phyloP scores from a whole-genome alignment of 1,284 basidiomycete species.

The Salmacisia buchloeana region DNA sequence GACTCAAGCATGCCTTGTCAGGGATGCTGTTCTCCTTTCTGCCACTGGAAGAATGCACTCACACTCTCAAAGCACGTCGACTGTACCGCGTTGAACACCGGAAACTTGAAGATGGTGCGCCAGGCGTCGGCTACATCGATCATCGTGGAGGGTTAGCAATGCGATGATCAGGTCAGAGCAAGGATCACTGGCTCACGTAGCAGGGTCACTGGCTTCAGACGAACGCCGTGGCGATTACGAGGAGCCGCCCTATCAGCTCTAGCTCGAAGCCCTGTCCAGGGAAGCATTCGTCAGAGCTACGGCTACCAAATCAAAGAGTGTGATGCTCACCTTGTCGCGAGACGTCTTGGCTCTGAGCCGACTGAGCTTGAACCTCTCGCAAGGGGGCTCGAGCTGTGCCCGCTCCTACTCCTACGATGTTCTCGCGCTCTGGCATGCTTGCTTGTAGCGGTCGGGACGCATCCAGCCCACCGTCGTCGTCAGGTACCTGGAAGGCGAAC shows the following conservation, averaged over 20 bases:
- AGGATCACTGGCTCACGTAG: neutral
- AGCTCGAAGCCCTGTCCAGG: neutral
- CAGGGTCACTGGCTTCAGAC: neutral
- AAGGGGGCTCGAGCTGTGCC: too few species aligned
- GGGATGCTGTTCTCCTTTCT: constrained; percentile 6
- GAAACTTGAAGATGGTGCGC: constrained; percentile 74
- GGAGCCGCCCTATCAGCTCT: neutral
- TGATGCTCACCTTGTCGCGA: too few species aligned
- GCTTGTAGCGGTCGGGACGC: too few species aligned
- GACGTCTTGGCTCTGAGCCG: too few species aligned
- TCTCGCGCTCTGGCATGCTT: too few species aligned
- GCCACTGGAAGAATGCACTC: constrained; percentile 28
- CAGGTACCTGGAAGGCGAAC: too few species aligned
- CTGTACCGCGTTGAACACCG: constrained; percentile 83
- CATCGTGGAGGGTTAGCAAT: too few species aligned
- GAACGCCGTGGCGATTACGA: neutral
- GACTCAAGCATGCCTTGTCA: neutral
- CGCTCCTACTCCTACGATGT: too few species aligned
- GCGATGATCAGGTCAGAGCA: too few species aligned
- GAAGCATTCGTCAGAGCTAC: neutral
- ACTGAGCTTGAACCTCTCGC: too few species aligned
- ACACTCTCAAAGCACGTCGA: constrained; percentile 73
- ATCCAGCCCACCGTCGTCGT: too few species aligned
- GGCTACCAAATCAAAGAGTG: too few species aligned
- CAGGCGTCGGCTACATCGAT: constrained; percentile 67